Evolutionary conservation across 768 basidiomycete species (phyloP), one percentile per base, ranked within the genome.

Genomic region (Pulveroboletus sp.): DNA sequence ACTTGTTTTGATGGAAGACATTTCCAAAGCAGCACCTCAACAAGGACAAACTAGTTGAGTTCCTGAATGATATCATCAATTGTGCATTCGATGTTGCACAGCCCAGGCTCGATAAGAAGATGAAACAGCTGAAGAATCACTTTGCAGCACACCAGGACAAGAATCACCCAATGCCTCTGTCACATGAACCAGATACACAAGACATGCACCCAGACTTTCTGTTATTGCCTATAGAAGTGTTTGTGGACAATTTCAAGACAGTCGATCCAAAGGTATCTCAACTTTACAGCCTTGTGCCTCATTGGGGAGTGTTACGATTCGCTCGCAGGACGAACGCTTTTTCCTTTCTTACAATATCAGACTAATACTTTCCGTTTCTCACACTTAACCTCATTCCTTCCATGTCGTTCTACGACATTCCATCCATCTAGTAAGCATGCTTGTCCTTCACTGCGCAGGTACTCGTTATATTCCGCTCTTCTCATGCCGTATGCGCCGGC

Each of bases 151-250:
- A 37, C 5, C 5, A 16, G 16, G 36, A 43, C 42, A 47, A 48
- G 27, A 1, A 44, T 11, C 48, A 42, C 17, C 23, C 41, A 3
- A 20, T 42, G 17, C 24, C 39, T 74, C 75, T 73, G 70, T 73
- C 74, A 6, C 46, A 41, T 23, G 44, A 46, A n/a, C 16, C 13
- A 27, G 44, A 46, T 5, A 4, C 23, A 4, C 32, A 45, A 23
- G 40, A 42, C 50, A 45, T 51, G 39, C 37, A 40, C 5, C 44
- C 50, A 4, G 50, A 46, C 32, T 45, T 46, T 34, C 11, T 50
- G 16, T 17, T 50, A 8, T 34, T 45, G 17, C 49, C 40, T 4
- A 41, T 36, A 3, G 32, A 41, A 27, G 50, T 40, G 16, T 51
- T 51, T 16, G 3, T 12, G 6, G 19, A 25, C 12, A 43, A 31